Conservation (phyloP, 768 basidiomycete species). For the Panaeolus papilionaceus region DNA sequence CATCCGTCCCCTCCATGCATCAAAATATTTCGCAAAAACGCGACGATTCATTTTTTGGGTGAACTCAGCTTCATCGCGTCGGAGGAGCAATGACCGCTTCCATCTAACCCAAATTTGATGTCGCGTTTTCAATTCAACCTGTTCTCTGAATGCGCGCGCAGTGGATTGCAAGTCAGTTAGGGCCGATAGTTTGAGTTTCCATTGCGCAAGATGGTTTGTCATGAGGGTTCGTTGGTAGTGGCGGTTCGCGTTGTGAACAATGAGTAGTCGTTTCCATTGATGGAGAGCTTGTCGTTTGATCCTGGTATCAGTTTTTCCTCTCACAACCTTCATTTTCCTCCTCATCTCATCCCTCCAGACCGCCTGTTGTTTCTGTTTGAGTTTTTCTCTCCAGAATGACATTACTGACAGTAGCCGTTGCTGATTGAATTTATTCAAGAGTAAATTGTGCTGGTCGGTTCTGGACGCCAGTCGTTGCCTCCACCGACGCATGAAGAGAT, state of each 20-base stretch:
- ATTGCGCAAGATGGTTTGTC: constrained; percentile 51
- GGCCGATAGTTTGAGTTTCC: constrained; percentile 53
- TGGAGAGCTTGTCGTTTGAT: constrained; percentile 65
- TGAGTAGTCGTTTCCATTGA: constrained; percentile 68
- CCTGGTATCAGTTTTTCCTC: constrained; percentile 59
- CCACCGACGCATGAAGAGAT: constrained; percentile 68
- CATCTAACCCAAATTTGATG: constrained; percentile 62
- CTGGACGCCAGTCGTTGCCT: constrained; percentile 44
- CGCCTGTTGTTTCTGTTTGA: constrained; percentile 60
- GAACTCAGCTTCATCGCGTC: constrained; percentile 51
- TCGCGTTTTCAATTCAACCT: constrained; percentile 42
- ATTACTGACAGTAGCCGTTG: constrained; percentile 51
- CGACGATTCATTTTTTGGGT: constrained; percentile 51
- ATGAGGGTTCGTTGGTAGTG: constrained; percentile 54
- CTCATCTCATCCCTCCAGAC: constrained; percentile 78
- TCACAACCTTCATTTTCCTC: constrained; percentile 65
- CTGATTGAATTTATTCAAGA: constrained; percentile 48
- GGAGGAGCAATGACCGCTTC: constrained; percentile 53
- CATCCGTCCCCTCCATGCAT: constrained; percentile 64
- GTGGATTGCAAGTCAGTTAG: constrained; percentile 51
- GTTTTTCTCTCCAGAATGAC: constrained; percentile 57
- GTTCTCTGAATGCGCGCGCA: constrained; percentile 55
- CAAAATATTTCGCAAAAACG: constrained; percentile 53
- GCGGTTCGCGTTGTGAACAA: constrained; percentile 55
- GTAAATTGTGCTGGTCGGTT: constrained; percentile 47